Evolutionary conservation across 495 filamentous ascomycete species (phyloP).

Genomic region (Friedmanniomyces simplex): DNA sequence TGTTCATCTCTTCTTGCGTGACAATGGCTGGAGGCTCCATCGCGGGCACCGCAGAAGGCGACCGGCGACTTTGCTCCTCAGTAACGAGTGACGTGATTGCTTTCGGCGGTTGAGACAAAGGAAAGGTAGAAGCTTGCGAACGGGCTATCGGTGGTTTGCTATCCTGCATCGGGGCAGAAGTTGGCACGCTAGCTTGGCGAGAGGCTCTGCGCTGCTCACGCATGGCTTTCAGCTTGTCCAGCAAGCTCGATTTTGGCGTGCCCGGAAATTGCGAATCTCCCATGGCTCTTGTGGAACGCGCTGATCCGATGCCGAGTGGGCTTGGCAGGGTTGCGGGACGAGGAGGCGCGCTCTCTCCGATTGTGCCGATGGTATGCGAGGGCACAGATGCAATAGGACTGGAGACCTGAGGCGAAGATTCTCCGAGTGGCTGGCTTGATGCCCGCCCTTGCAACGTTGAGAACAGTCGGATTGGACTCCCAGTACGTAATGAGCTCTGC

Average conservation of each 20-base stretch:
- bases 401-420: not conserved
- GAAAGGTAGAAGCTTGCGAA: not conserved
- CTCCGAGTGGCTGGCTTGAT: conserved; percentile 2
- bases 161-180: not conserved
- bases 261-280: not conserved
- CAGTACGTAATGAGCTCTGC: not conserved
- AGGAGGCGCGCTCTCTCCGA: conserved; percentile 8
- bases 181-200: not conserved
- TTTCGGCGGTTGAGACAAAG: not conserved
- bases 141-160: not conserved
- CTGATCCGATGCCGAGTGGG: not conserved
- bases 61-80: conserved; percentile 4
- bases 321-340: not conserved
- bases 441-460: not conserved
- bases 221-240: conserved; percentile 1
- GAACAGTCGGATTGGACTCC: not conserved
- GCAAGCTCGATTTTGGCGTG: not conserved
- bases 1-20: conserved; percentile 17
- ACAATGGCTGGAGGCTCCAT: not conserved
- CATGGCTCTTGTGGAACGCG: not conserved
- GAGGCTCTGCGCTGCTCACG: not conserved
- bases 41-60: conserved; percentile 18
- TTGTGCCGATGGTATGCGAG: not conserved
- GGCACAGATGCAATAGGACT: conserved; percentile 9
- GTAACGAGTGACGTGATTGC: conserved; percentile 3